Conservation (phyloP, 352 stramenopile species). For the Thalassiosira hispida region DNA sequence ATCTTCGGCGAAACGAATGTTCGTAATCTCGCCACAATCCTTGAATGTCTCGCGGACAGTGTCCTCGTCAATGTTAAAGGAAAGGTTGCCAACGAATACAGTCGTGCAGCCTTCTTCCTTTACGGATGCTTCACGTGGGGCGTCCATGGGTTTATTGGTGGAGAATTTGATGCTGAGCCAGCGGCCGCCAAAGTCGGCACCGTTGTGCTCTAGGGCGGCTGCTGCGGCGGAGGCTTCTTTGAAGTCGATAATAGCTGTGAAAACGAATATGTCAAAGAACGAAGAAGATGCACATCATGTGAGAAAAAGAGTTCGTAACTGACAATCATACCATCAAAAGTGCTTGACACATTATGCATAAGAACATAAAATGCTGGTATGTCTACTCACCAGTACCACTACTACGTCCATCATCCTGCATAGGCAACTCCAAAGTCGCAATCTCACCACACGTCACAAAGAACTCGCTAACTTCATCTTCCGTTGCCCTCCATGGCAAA, state of each 20-base stretch:
- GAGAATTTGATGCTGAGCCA: conserved; percentile 95
- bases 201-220: conserved; percentile 91
- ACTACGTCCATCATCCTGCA: conserved; percentile 89
- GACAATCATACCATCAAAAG: too few relatives aligned
- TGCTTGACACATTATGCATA: too few relatives aligned
- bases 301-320: not conserved
- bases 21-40: conserved; percentile 94
- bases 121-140: conserved; percentile 86
- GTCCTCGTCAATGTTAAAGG: conserved; percentile 96
- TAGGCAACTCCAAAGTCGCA: conserved; percentile 88
- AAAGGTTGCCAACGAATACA: conserved; percentile 97
- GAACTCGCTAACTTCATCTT: conserved; percentile 94
- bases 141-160: conserved; percentile 65
- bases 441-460: conserved; percentile 91
- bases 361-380: too few relatives aligned
- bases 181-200: conserved; percentile 90
- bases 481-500: conserved; percentile 93
- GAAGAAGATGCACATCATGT: not conserved
- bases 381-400: conserved; percentile 87
- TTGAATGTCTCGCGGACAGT: conserved; percentile 91
- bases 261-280: too few relatives aligned
- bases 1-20: conserved; percentile 94
- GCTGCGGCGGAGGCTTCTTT: conserved; percentile 80
- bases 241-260: conserved; percentile 93
- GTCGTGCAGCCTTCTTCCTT: conserved; percentile 95